Base-by-base conservation (phyloP, 805 yeast species). In the Wickerhamomyces canadensis region DNA sequence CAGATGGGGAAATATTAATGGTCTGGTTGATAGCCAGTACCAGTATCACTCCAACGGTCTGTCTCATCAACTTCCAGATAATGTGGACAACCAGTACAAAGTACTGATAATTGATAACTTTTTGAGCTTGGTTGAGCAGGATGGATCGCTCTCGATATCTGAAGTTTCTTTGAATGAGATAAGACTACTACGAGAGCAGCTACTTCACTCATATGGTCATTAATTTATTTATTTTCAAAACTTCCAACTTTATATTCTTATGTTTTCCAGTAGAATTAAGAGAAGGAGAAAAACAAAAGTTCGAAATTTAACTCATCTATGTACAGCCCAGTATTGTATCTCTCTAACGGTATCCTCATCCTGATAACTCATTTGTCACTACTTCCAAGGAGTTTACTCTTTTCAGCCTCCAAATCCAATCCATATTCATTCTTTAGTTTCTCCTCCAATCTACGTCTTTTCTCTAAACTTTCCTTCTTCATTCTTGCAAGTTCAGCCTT, bases 401-500 rank as follows among this genome's bases (percentile, higher is more conserved):
- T 66, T 43, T 68, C 72, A 14, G 67, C 75, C 16, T 72, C 73
- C 7, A 72, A 56, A 29, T 73, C 70, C 16, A 83, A 68, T n/a
- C 93, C 94, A 42, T 82, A 67, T 41, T 64, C 67, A 25, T 73
- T 80, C 34, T 57, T 69, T 6, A 93, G 83, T 57, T 68, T 80
- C 36, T 75, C 84, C 55, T 86, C 95, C 35, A 87, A 64, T 44
- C 80, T 70, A 45, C 73, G 65, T 57, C 95, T 73, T 64, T 82
- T 84, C 48, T 80, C 94, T 3, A 73, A 56, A 42, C 89, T 71
- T 37, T 80, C 95, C 47, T 78, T 74, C 57, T 80, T 77, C 72
- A 89, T 81, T 57, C 96, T 76, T 13, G 95, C 96, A 27, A 89
- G 66, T 55, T 89, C 98, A 1, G 93, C 91, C 57, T 85, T 82